Conservation (phyloP, 192 early-diverging fungal genomes). For the Entomortierella parvispora region DNA sequence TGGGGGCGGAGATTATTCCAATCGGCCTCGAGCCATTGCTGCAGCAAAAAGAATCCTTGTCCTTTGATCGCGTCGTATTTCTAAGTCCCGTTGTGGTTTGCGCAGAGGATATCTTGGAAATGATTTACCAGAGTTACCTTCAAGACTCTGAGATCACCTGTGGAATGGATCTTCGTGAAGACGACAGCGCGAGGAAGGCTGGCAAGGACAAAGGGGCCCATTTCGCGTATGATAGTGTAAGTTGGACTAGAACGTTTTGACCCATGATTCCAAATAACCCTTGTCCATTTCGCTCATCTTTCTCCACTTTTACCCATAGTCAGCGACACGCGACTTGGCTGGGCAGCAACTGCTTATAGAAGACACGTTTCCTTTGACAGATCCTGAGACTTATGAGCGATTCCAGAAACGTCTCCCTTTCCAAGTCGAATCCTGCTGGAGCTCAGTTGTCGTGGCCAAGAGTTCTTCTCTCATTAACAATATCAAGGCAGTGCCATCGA, state of each 20-base stretch:
- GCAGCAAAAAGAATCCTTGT: not conserved
- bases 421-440: slow-evolving; percentile 40
- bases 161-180: slow-evolving; percentile 53
- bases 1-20: slow-evolving; percentile 13
- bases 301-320: slow-evolving; percentile 4
- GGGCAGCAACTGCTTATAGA: slow-evolving; percentile 6
- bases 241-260: not conserved
- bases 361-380: not conserved
- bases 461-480: slow-evolving; percentile 1
- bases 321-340: slow-evolving; percentile 18
- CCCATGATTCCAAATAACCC: too few species aligned
- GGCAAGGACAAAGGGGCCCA: not conserved
- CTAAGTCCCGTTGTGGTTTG: slow-evolving; percentile 60
- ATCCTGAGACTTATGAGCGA: not conserved
- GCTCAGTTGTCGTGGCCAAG: not conserved
- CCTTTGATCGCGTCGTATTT: slow-evolving; percentile 51
- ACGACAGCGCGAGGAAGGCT: not conserved
- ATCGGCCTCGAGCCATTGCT: slow-evolving; percentile 12
- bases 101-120: slow-evolving; percentile 57
- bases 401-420: slow-evolving; percentile 35
- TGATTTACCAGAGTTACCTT: slow-evolving; percentile 53
- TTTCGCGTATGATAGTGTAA: slow-evolving; percentile 10
- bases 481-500: not conserved
- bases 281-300: not conserved
- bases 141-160: slow-evolving; percentile 60